phyloP scores from a whole-genome alignment of 345 rosid genomes.

The Melaleuca quinquenervia region DNA sequence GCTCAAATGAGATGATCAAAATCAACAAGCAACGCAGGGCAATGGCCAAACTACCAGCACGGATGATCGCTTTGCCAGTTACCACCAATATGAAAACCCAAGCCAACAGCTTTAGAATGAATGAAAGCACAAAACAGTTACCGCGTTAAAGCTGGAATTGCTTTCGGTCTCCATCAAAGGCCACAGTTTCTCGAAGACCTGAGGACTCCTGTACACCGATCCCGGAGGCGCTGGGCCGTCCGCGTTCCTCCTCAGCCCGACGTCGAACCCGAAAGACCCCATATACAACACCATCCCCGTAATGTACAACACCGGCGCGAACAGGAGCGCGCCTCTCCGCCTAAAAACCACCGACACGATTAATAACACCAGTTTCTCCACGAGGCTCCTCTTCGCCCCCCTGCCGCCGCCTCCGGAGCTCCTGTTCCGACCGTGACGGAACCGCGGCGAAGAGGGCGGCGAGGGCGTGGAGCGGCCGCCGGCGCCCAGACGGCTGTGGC shows the following conservation, averaged over 20 bases:
- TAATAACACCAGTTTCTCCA: conserved; percentile 40
- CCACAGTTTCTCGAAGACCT: conserved; percentile 74
- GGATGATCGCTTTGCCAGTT: background rate
- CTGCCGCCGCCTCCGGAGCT: conserved; percentile 4
- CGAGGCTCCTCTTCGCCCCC: conserved; percentile 28
- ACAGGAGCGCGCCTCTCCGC: conserved; percentile 62
- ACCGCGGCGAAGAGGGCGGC: conserved; percentile 81
- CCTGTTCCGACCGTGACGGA: conserved; percentile 51
- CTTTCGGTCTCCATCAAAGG: conserved; percentile 68
- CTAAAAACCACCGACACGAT: conserved; percentile 58
- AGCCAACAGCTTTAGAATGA: background rate
- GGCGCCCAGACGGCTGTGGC: conserved; percentile 77
- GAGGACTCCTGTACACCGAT: conserved; percentile 80
- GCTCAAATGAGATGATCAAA: background rate
- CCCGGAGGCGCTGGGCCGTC: conserved; percentile 56
- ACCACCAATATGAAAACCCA: background rate
- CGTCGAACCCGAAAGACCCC: conserved; percentile 79
- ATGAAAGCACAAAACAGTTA: conserved; percentile 3
- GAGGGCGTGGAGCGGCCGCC: conserved; percentile 39
- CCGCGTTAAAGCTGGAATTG: conserved; percentile 54
- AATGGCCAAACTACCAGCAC: background rate
- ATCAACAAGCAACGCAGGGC: background rate
- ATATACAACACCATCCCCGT: conserved; percentile 76
- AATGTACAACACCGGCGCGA: conserved; percentile 83
- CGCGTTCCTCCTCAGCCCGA: conserved; percentile 23